phyloP scores from a whole-genome alignment of 2,329 filamentous ascomycete genomes.

The Curvularia verruculosa region DNA sequence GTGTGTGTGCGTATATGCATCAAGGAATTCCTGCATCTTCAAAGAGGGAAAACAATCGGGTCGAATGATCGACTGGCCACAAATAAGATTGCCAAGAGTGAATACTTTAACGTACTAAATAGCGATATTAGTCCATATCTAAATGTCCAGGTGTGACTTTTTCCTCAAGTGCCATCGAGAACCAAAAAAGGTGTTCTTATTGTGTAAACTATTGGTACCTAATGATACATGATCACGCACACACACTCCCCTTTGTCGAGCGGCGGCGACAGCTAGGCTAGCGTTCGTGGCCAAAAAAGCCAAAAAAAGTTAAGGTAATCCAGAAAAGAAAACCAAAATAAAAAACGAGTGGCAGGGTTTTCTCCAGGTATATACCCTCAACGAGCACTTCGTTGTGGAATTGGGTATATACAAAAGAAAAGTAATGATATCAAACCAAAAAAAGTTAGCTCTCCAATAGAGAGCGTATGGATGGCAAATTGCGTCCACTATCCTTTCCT shows the following conservation, averaged over 20 bases:
- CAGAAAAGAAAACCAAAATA: background rate
- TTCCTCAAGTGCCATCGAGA: no score
- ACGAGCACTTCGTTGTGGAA: constrained; percentile 19
- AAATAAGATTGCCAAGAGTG: background rate
- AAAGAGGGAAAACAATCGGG: background rate
- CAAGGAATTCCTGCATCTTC: background rate
- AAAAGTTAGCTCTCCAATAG: no score
- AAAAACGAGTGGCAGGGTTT: constrained; percentile 6
- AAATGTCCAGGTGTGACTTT: no score
- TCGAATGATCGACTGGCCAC: background rate
- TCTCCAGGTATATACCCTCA: constrained; percentile 1
- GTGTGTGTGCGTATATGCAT: background rate
- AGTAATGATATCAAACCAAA: background rate
- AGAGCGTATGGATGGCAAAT: background rate
- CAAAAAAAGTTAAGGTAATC: background rate
- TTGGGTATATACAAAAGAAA: constrained; percentile 11
- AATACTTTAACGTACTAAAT: background rate
- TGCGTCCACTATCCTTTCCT: background rate
- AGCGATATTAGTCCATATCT: background rate
- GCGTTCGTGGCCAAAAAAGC: no score
- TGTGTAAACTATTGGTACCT: no score
- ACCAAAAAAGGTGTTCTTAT: no score
- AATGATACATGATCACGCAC: no score
- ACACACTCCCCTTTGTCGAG: no score
- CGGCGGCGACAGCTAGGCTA: no score